Evolutionary conservation across 345 rosid genomes (phyloP).

Genomic region (Cardamine occulta): DNA sequence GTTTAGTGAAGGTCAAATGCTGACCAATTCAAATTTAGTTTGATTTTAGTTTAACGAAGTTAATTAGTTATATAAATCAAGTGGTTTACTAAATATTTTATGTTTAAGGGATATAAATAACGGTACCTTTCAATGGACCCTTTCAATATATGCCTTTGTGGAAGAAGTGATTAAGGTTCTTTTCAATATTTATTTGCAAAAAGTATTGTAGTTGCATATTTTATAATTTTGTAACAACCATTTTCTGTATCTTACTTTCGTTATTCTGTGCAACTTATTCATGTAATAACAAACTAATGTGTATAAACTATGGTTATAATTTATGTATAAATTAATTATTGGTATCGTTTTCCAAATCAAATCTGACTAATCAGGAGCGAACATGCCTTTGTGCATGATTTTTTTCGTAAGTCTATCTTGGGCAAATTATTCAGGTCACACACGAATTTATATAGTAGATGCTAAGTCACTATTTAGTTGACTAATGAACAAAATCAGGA

Average conservation of each 20-base stretch:
- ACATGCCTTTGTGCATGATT: not conserved
- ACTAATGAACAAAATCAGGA: not conserved
- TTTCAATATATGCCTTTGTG: not conserved
- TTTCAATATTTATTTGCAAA: constrained; percentile 5
- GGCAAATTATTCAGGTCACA: not conserved
- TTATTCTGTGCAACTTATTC: not conserved
- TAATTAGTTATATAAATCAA: not conserved
- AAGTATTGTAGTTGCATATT: not conserved
- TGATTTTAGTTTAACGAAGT: constrained; percentile 13
- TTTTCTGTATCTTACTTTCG: not conserved
- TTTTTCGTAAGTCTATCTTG: not conserved
- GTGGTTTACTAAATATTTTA: not conserved
- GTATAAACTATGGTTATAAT: not conserved
- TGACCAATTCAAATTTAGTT: constrained; percentile 63
- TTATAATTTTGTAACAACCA: not conserved
- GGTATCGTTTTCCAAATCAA: not conserved
- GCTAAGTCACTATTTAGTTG: not conserved
- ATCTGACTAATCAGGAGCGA: not conserved
- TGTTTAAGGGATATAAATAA: not conserved
- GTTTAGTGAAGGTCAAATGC: constrained; percentile 51
- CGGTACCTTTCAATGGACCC: not conserved
- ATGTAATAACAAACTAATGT: no score
- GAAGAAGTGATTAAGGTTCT: not conserved
- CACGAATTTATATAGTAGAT: no score
- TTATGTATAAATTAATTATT: no score